phyloP scores from a whole-genome alignment of 495 filamentous ascomycete genomes.

The Baudoinia panamericana region DNA sequence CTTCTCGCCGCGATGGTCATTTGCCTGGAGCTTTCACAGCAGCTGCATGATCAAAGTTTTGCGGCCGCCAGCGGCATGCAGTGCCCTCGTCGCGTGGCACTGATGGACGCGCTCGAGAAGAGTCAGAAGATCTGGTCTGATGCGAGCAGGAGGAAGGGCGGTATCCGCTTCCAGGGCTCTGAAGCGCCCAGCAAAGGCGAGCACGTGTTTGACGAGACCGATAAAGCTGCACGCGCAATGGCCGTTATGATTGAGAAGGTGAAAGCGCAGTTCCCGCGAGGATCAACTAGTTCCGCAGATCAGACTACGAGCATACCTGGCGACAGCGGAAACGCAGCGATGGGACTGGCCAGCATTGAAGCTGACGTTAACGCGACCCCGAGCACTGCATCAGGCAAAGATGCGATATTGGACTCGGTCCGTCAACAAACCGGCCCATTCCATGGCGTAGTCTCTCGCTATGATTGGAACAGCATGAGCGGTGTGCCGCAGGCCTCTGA shows the following conservation, averaged over 20 bases:
- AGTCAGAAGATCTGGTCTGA: slow-evolving; percentile 19
- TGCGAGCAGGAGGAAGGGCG: background rate
- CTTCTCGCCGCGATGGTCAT: slow-evolving; percentile 41
- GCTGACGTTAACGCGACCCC: too few relatives aligned
- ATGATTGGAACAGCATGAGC: slow-evolving; percentile 2
- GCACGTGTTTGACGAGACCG: slow-evolving; percentile 16
- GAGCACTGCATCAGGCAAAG: background rate
- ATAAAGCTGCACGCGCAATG: slow-evolving; percentile 18
- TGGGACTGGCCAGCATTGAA: too few relatives aligned
- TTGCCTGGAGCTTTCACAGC: slow-evolving; percentile 33
- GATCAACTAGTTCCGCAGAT: background rate
- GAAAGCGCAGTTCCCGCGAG: background rate
- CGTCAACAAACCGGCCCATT: too few relatives aligned
- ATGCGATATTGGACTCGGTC: too few relatives aligned
- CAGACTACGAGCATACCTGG: background rate
- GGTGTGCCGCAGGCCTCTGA: slow-evolving; percentile 2
- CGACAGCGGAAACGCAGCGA: too few relatives aligned
- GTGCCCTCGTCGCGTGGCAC: slow-evolving; percentile 5
- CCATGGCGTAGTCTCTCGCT: background rate
- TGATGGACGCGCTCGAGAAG: slow-evolving; percentile 19
- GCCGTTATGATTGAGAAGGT: slow-evolving; percentile 17
- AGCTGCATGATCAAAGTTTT: slow-evolving; percentile 3
- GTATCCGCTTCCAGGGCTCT: background rate
- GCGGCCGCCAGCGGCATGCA: background rate
- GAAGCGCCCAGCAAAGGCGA: slow-evolving; percentile 1